phyloP scores from a whole-genome alignment of 140 eudicot genomes.

The Flaveria floridana region DNA sequence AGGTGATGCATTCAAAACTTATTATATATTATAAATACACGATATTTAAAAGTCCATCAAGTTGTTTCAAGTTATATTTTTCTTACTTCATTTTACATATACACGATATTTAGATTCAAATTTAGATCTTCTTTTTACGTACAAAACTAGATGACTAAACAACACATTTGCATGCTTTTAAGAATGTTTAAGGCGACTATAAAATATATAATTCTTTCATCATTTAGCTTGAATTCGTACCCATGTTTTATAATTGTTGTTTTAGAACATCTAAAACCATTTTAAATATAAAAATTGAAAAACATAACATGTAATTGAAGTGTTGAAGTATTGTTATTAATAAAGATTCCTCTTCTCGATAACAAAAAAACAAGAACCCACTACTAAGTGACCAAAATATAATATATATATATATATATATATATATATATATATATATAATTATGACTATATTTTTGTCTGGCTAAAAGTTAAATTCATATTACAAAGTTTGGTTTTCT shows the following conservation, averaged over 20 bases:
- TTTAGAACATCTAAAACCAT: too few relatives aligned
- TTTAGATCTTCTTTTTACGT: neutral
- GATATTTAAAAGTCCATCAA: too few relatives aligned
- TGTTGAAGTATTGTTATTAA: neutral
- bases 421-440: neutral
- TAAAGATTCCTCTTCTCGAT: neutral
- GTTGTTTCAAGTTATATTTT: too few relatives aligned
- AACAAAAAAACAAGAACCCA: neutral
- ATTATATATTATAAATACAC: too few relatives aligned
- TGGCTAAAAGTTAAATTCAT: conserved; percentile 37
- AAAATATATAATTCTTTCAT: neutral
- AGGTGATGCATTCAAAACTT: too few relatives aligned
- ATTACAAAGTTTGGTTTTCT: conserved; percentile 54
- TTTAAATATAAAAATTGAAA: too few relatives aligned
- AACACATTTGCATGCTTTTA: neutral
- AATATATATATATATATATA: neutral
- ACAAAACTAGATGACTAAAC: neutral
- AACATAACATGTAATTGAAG: neutral
- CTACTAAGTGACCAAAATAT: neutral
- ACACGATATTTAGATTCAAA: neutral
- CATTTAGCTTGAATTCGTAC: neutral
- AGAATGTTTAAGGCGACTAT: neutral
- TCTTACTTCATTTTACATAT: too few relatives aligned
- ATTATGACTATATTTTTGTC: conserved; percentile 16
- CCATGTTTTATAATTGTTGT: neutral